Evolutionary conservation across 805 yeast species (phyloP), one percentile per base, ranked within the genome.

Genomic region (Metschnikowia colocasiae): DNA sequence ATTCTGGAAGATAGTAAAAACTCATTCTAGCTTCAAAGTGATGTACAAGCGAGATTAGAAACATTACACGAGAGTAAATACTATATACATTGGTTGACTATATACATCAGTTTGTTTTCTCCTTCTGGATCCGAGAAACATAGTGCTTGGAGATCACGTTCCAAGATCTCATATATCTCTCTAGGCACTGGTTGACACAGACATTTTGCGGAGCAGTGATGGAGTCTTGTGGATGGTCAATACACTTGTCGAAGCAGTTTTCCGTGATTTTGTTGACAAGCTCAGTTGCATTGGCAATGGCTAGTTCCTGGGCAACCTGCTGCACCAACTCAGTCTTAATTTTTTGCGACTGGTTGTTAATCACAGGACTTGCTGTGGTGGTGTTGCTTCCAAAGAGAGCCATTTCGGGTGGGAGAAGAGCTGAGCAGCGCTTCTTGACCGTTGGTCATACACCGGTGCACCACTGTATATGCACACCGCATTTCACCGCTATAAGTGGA

Each of bases 141-240:
- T 89, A 90, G 9, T 87, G 73, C 62, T 81, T 83, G 10, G 96
- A 87, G 36, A 91, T 75, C 46, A 83, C 74, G 59, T 90, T 89
- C 97, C 97, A 91, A 29, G 95, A 82, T 64, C 85, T 80, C 92
- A 90, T 84, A 67, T 87, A 91, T 69, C 88, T 91, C 54, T 85
- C 83, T 57, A 86, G 76, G 64, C 98, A 91, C 63, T 83, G 85
- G 49, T 76, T 79, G 40, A 87, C 76, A 68, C 97, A 90, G 25
- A 66, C 67, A 47, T 80, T 79, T 59, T 90, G 89, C 6, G 69
- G 74, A 1, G 72, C 55, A 42, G 71, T 64, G 47, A 81, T 60
- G 12, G 69, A 54, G 18, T 75, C 58, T 33, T 81, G 80, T 15
- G 96, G 96, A 36, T 73, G 74, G 13, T 65, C 65, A 41, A 87